Evolutionary conservation across 495 filamentous ascomycete species (phyloP).

Genomic region (Lichenothelia convexa): DNA sequence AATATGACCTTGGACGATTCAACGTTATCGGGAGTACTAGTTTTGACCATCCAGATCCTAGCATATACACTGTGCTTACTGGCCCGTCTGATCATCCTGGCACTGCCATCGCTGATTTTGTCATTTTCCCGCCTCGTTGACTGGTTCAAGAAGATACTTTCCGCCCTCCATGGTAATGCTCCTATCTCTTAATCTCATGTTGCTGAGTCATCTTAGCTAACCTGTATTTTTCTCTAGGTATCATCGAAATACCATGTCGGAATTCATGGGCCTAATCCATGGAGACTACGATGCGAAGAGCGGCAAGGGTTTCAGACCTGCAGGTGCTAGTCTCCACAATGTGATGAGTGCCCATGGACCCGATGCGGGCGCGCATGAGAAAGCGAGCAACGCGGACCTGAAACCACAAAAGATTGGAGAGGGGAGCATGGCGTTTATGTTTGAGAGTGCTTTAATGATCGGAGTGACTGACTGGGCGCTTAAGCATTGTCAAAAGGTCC

Average conservation of each 20-base stretch:
- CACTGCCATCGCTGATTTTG: constrained; percentile 29
- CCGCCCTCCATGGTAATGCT: constrained; percentile 30
- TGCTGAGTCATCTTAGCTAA: too few species aligned
- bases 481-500: not conserved
- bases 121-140: constrained; percentile 33
- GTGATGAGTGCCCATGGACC: constrained; percentile 29
- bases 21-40: constrained; percentile 32
- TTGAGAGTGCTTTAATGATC: constrained; percentile 24
- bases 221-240: too few species aligned
- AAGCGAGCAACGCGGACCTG: constrained; percentile 30
- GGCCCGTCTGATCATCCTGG: constrained; percentile 26
- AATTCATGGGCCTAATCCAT: constrained; percentile 35
- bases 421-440: constrained; percentile 40
- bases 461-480: constrained; percentile 1
- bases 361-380: constrained; percentile 42
- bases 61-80: constrained; percentile 33
- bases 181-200: too few species aligned
- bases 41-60: constrained; percentile 33
- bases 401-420: constrained; percentile 30
- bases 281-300: constrained; percentile 35
- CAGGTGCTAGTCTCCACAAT: constrained; percentile 38
- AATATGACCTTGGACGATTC: constrained; percentile 35
- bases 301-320: constrained; percentile 36
- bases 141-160: constrained; percentile 32
- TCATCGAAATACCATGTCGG: constrained; percentile 31